A percentile compares a stretch with the other conserved stretches of the same genome.
Evolutionary conservation across 108 stramenopile species (phyloP).

Genomic region (Schizochytrium sp.): DNA sequence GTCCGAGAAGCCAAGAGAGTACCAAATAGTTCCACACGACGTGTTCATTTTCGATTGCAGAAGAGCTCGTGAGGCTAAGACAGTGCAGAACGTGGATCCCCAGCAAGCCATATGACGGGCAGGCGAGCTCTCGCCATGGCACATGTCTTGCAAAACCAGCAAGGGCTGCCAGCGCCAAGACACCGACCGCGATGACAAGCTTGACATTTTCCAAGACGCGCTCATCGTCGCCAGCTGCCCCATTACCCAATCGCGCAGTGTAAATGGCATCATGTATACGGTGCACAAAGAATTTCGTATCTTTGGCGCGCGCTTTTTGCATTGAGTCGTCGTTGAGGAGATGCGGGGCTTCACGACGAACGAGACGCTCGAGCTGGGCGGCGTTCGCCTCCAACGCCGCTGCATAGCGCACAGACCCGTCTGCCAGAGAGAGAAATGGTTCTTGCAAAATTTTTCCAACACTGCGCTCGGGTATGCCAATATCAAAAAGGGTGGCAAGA

Average conservation of each 20-base stretch:
- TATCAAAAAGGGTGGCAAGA: not conserved
- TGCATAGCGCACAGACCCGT: not conserved
- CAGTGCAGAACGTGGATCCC: not conserved
- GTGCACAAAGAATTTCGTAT: not conserved
- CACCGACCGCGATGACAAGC: not conserved
- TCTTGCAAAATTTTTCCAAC: not conserved
- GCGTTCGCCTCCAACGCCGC: not conserved
- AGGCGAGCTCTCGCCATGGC: not conserved
- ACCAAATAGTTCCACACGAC: not conserved
- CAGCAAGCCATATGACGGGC: not conserved
- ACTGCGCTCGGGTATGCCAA: not conserved
- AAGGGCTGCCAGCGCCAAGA: not conserved
- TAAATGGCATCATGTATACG: not conserved
- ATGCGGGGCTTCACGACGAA: not conserved
- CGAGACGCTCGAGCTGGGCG: not conserved
- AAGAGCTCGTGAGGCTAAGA: not conserved
- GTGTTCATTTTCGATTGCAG: conserved; percentile 1
- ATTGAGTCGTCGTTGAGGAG: not conserved
- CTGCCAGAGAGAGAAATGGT: not conserved
- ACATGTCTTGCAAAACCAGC: not conserved
- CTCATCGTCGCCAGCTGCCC: not conserved
- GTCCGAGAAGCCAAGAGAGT: not conserved
- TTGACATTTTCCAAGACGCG: not conserved
- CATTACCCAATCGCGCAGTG: not conserved
- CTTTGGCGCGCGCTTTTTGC: not conserved